phyloP scores from a whole-genome alignment of 805 yeast genomes.

The Debaryomyces prosopidis region DNA sequence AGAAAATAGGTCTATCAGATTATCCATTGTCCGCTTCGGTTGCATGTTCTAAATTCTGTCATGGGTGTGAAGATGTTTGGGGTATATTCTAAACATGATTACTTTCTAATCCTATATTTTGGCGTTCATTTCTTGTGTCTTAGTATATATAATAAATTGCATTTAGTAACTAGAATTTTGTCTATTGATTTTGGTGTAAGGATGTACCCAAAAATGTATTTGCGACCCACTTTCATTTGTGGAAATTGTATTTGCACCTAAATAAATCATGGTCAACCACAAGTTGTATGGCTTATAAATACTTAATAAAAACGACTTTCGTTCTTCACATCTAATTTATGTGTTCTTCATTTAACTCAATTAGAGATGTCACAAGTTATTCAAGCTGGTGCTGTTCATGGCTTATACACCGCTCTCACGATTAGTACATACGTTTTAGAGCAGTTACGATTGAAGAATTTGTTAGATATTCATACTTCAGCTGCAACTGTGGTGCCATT shows the following conservation, averaged over 20 bases:
- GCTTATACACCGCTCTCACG: conserved; percentile 40
- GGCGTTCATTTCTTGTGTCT: conserved; percentile 4
- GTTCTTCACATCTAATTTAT: too few relatives aligned
- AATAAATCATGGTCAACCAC: background rate
- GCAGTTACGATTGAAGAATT: conserved; percentile 38
- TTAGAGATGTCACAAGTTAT: conserved; percentile 28
- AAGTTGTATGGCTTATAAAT: too few relatives aligned
- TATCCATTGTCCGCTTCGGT: conserved; percentile 96
- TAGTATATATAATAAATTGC: background rate
- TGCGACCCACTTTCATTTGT: background rate
- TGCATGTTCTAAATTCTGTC: conserved; percentile 97
- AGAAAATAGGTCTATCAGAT: conserved; percentile 92
- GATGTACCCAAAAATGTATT: background rate
- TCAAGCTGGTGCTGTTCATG: conserved; percentile 50
- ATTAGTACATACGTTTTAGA: conserved; percentile 44
- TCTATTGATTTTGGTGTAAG: too few relatives aligned
- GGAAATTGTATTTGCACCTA: background rate
- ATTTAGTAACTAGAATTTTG: background rate
- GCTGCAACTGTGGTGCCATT: conserved; percentile 44
- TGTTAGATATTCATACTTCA: conserved; percentile 38
- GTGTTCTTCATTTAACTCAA: background rate
- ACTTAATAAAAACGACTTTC: too few relatives aligned
- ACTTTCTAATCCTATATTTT: conserved; percentile 1
- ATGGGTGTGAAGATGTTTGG: conserved; percentile 99
- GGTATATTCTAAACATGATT: conserved; percentile 48